Conservation (phyloP, 2,329 filamentous ascomycete genomes). For the Ophiostoma sp. region DNA sequence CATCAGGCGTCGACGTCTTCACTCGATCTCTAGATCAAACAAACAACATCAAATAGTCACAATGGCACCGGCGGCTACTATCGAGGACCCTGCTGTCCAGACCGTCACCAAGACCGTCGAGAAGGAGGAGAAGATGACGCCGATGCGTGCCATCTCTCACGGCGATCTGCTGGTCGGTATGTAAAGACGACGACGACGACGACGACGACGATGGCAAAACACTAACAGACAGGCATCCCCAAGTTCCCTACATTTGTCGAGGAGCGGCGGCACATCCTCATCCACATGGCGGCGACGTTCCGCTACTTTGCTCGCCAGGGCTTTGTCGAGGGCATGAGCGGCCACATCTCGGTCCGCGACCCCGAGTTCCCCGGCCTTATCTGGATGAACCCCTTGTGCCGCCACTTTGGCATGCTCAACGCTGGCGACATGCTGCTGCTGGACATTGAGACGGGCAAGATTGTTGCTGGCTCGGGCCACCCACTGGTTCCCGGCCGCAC, state of each 20-base stretch:
- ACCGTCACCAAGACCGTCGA: slow-evolving; percentile 14
- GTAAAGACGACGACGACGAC: too few species aligned
- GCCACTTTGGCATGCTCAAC: slow-evolving; percentile 53
- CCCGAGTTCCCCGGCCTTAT: slow-evolving; percentile 51
- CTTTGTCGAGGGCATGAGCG: slow-evolving; percentile 56
- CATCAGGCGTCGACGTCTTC: too few species aligned
- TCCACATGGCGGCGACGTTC: slow-evolving; percentile 55
- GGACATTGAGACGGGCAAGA: slow-evolving; percentile 49
- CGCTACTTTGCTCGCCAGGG: slow-evolving; percentile 55
- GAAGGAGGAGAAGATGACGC: slow-evolving; percentile 26
- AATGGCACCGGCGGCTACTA: slow-evolving; percentile 29
- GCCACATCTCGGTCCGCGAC: slow-evolving; percentile 57
- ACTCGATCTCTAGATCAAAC: background rate
- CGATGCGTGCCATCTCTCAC: slow-evolving; percentile 31
- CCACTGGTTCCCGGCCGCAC: slow-evolving; percentile 47
- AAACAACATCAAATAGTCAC: background rate
- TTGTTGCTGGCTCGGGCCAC: slow-evolving; percentile 40
- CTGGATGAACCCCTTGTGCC: slow-evolving; percentile 57
- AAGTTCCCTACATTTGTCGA: slow-evolving; percentile 37
- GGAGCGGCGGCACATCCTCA: slow-evolving; percentile 54
- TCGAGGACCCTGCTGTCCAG: slow-evolving; percentile 16
- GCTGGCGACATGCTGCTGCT: slow-evolving; percentile 52
- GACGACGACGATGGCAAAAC: too few species aligned
- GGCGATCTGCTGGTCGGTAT: slow-evolving; percentile 29
- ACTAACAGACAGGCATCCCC: slow-evolving; percentile 33